Evolutionary conservation across 2,329 filamentous ascomycete species (phyloP).

Genomic region (Talaromyces piceae): DNA sequence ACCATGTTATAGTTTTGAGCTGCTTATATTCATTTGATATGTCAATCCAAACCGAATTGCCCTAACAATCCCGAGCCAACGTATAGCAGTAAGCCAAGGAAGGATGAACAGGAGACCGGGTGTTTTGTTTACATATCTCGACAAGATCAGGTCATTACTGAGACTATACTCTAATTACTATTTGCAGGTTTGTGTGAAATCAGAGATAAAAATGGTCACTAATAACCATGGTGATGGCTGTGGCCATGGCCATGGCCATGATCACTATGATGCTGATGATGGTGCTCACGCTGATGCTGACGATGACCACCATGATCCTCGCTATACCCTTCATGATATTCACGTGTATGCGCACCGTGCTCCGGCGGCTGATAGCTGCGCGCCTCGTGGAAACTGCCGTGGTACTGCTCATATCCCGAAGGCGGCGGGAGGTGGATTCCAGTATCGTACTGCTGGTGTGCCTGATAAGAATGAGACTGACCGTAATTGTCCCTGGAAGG

Average conservation of each 20-base stretch:
- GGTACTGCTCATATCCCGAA: constrained; percentile 15
- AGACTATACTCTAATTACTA: no score
- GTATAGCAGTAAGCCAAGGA: no score
- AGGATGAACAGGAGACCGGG: no score
- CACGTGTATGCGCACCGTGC: constrained; percentile 1
- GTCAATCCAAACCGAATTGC: no score
- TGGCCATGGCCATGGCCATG: constrained; percentile 6
- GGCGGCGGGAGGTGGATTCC: constrained; percentile 13
- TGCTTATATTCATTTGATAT: no score
- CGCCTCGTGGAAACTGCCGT: constrained; percentile 5
- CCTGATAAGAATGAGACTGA: background rate
- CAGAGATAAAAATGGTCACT: no score
- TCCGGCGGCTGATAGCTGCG: constrained; percentile 15
- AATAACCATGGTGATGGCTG: background rate
- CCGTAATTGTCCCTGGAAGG: background rate
- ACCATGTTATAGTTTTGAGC: no score
- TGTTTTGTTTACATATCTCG: no score
- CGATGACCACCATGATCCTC: background rate
- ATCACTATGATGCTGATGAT: constrained; percentile 3
- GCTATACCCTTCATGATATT: constrained; percentile 8
- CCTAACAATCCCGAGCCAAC: no score
- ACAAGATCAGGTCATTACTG: no score
- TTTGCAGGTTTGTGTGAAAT: no score
- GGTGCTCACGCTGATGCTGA: constrained; percentile 3
- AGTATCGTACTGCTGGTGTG: constrained; percentile 2